Evolutionary conservation across 495 filamentous ascomycete species (phyloP).

Genomic region (Neurospora sp.): DNA sequence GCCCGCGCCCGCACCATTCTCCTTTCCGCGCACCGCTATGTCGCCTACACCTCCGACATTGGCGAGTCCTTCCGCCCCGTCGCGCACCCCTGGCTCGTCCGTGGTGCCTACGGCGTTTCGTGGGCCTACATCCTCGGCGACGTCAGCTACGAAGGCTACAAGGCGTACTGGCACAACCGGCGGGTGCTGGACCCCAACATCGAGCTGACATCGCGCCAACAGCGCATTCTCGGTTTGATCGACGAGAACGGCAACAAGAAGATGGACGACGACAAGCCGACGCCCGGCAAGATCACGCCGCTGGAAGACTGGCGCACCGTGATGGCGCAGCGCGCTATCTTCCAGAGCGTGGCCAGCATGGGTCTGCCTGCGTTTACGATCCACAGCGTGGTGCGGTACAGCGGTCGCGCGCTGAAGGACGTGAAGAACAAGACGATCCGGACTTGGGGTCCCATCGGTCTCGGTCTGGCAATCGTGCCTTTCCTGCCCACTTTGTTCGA

Average conservation of each 20-base stretch:
- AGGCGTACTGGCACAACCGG: conserved; percentile 80
- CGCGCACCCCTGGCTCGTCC: conserved; percentile 73
- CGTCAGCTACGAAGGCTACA: conserved; percentile 89
- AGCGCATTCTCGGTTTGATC: conserved; percentile 26
- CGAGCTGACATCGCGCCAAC: conserved; percentile 29
- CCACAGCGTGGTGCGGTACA: conserved; percentile 82
- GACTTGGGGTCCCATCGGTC: conserved; percentile 83
- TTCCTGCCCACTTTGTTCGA: conserved; percentile 87
- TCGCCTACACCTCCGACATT: conserved; percentile 95
- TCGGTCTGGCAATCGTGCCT: conserved; percentile 81
- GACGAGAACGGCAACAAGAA: conserved; percentile 8
- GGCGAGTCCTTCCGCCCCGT: conserved; percentile 94
- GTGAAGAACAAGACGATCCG: conserved; percentile 61
- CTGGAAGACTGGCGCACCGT: conserved; percentile 86
- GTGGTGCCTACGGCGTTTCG: conserved; percentile 77
- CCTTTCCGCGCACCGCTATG: conserved; percentile 84
- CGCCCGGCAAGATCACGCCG: conserved; percentile 52
- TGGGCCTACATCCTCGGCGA: conserved; percentile 91
- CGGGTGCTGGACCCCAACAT: conserved; percentile 40
- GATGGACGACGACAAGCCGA: neutral
- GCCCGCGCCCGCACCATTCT: conserved; percentile 80
- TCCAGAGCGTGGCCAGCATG: conserved; percentile 88
- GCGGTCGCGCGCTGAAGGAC: conserved; percentile 69
- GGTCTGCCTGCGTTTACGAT: conserved; percentile 92
- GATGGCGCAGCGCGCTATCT: conserved; percentile 81